Evolutionary conservation across 2,329 filamentous ascomycete species (phyloP).

Genomic region (Epichloe amarillans): DNA sequence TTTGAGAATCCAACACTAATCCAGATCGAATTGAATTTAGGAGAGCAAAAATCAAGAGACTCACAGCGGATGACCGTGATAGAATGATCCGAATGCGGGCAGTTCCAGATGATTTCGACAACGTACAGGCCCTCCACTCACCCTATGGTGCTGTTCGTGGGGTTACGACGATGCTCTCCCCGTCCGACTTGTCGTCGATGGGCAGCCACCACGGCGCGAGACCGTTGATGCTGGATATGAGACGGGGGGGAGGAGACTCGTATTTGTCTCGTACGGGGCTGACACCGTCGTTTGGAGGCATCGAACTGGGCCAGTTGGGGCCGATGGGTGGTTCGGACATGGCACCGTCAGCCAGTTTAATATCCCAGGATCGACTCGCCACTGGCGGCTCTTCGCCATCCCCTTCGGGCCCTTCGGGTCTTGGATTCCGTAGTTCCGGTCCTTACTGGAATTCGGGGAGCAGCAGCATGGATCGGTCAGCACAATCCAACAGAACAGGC

Average conservation of each 20-base stretch:
- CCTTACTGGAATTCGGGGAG: slow-evolving; percentile 3
- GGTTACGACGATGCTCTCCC: slow-evolving; percentile 33
- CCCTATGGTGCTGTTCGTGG: slow-evolving; percentile 50
- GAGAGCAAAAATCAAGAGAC: slow-evolving; percentile 57
- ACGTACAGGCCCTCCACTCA: slow-evolving; percentile 54
- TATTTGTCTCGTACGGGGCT: slow-evolving; percentile 55
- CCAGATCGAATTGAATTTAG: slow-evolving; percentile 20
- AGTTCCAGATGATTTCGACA: slow-evolving; percentile 58
- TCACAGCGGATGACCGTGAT: slow-evolving; percentile 57
- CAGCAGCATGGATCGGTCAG: background rate
- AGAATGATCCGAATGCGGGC: slow-evolving; percentile 61
- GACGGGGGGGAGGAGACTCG: slow-evolving; percentile 48
- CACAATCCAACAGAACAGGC: background rate
- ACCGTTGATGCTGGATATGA: slow-evolving; percentile 55
- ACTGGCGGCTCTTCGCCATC: slow-evolving; percentile 35
- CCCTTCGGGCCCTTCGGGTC: slow-evolving; percentile 33
- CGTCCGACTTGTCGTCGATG: slow-evolving; percentile 29
- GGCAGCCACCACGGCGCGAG: slow-evolving; percentile 47
- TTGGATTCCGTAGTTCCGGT: background rate
- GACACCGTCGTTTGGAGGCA: slow-evolving; percentile 52
- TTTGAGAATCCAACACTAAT: background rate
- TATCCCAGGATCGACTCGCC: slow-evolving; percentile 40
- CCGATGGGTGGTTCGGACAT: slow-evolving; percentile 39
- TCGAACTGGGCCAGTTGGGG: slow-evolving; percentile 46
- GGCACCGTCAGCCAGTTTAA: slow-evolving; percentile 43